Percentiles rank a stretch among this genome's conserved stretches.
Evolutionary conservation across 2,329 filamentous ascomycete species (phyloP).

Genomic region (Neofusicoccum ribis): DNA sequence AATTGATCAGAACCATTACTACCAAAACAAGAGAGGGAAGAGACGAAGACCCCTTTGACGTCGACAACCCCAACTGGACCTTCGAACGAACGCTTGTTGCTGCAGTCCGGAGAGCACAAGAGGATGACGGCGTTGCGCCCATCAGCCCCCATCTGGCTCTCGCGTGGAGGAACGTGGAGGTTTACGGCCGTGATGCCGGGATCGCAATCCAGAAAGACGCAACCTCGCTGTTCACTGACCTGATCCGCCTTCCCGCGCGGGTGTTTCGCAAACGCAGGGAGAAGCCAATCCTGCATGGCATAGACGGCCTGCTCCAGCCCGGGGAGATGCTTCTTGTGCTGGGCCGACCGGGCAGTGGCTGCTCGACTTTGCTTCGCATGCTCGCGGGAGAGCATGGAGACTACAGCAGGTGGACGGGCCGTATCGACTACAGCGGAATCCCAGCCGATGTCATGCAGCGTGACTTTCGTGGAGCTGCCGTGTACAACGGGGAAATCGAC

Average conservation of each 20-base stretch:
- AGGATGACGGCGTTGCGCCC: not conserved
- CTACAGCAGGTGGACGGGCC: constrained; percentile 33
- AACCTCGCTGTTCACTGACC: constrained; percentile 4
- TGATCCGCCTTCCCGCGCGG: too few species aligned
- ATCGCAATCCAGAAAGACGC: not conserved
- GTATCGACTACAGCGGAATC: constrained; percentile 59
- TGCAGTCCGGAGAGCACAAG: not conserved
- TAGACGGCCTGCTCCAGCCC: constrained; percentile 54
- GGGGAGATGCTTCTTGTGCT: constrained; percentile 52
- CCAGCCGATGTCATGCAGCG: constrained; percentile 45
- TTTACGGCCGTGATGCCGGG: not conserved
- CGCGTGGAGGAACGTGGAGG: constrained; percentile 1
- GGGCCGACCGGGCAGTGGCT: constrained; percentile 57
- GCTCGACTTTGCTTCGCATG: constrained; percentile 64
- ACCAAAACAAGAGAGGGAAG: not conserved
- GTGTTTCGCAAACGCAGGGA: constrained; percentile 49
- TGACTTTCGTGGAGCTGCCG: constrained; percentile 48
- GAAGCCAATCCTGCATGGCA: constrained; percentile 56
- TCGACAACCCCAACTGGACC: constrained; percentile 9
- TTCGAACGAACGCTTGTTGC: not conserved
- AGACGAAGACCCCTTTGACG: constrained; percentile 6
- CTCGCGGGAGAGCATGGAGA: constrained; percentile 59
- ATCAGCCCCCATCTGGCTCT: too few species aligned
- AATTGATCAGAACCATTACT: not conserved
- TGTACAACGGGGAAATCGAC: constrained; percentile 51